Base-by-base conservation (phyloP, 1,284 basidiomycete genomes). In the Ustilago lituana region DNA sequence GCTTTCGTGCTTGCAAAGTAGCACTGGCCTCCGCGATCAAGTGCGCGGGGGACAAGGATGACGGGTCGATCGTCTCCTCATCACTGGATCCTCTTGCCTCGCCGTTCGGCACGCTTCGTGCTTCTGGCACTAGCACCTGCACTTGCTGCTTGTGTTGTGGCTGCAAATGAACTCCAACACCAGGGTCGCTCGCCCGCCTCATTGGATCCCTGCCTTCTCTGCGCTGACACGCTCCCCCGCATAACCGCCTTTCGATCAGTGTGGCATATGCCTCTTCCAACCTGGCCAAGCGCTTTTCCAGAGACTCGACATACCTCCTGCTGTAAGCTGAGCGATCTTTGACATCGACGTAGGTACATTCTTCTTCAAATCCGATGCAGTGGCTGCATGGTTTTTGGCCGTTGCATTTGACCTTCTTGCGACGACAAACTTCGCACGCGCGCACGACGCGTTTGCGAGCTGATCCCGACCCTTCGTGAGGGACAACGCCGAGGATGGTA, bases 361-460 rank as follows among this genome's bases (percentile, higher is more conserved):
- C 54, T 22, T 68, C 70, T 1, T 47, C 62, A 32, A 66, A 72
- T 17, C 60, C 60, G 14, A 60, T 56, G 60, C 73, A 74, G 17
- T 69, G 61, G 33, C 46, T 56, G 46, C 73, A 74, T 1, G 68
- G 68, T 27, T 66, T 73, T 15, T 62, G 46, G n/a, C 73, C 73
- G 26, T 73, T 71, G 44, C 73, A 74, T 44, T 69, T 68, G 61
- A 74, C 69, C 49, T 74, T 74, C 14, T 74, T 74, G 40, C 72
- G 62, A 10, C 72, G 62, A 26, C 72, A 74, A 3, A 71, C 59
- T 32, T 74, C 72, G 48, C 72, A 74, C 3, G 72, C 72, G 1
- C 72, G 48, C 12, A 58, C 58, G 14, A 71, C 62, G 3, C 72
- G 62, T 15, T 74, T 70, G 9, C 71, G 66, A 8, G 52, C 44